A percentile compares a stretch with the other conserved stretches of the same genome.
Evolutionary conservation across 306 rosid genomes (phyloP).

Genomic region (Ochetophila trinervis): DNA sequence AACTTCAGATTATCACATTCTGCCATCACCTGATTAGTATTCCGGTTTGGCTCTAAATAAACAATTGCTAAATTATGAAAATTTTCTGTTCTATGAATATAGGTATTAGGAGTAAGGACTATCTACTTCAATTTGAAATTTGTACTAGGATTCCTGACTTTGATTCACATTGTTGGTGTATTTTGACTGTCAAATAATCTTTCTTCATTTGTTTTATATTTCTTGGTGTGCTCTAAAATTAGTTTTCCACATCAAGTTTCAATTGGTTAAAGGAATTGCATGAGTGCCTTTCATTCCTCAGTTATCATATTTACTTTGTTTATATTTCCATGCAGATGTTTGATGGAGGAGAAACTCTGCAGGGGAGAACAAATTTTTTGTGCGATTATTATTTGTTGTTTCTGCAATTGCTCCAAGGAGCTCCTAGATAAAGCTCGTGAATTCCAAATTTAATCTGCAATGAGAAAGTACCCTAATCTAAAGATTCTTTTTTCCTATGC

Average conservation of each 20-base stretch:
- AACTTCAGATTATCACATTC: too few relatives aligned
- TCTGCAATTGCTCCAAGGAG: constrained; percentile 32
- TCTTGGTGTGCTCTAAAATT: constrained; percentile 2
- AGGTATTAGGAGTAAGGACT: too few relatives aligned
- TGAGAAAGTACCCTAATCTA: constrained; percentile 25
- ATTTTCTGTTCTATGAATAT: too few relatives aligned
- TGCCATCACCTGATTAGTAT: too few relatives aligned
- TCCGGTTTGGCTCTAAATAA: too few relatives aligned
- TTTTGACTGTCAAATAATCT: not conserved
- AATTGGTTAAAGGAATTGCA: not conserved
- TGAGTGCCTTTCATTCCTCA: not conserved
- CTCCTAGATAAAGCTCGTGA: constrained; percentile 33
- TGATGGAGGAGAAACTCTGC: constrained; percentile 38
- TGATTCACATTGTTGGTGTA: not conserved
- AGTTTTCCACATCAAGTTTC: constrained; percentile 1
- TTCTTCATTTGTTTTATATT: not conserved
- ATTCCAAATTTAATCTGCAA: constrained; percentile 31
- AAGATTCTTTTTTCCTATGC: constrained; percentile 26
- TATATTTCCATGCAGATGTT: constrained; percentile 62
- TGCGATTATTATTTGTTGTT: constrained; percentile 19
- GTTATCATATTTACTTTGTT: constrained; percentile 20
- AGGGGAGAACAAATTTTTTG: constrained; percentile 23
- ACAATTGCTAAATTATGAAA: too few relatives aligned
- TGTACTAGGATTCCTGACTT: not conserved
- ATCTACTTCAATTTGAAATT: not conserved